Base-by-base conservation (phyloP, 179 eudicot genomes). In the Heliamphora pulchella region DNA sequence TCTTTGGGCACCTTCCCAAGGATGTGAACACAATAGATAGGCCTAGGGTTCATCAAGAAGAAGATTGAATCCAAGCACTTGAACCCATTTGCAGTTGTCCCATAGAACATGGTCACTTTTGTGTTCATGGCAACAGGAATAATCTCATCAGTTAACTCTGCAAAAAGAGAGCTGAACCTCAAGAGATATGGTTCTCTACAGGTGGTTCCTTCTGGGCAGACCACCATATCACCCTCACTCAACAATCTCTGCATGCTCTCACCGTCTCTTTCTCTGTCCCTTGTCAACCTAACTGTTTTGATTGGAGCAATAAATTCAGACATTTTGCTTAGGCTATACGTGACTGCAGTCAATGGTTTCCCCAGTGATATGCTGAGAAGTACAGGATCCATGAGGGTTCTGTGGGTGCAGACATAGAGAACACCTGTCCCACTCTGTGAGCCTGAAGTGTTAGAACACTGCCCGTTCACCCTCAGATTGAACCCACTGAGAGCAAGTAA, bases 351-450 rank as follows among this genome's bases (percentile, higher is more conserved):
- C 22, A 94, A 74, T 14, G 91, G 91, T 76, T 89, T 89, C 3
- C 81, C 78, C 4, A 94, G 86, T 11, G 90, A 50, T 6, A 85
- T 80, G 67, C 91, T 87, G 22, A 94, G 87, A 65, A 94, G 86
- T 1, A 93, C 94, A 0, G 98, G 98, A 84, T 94, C 98, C 1
- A 94, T 64, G 8, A 94, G 90, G 55, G 98, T 94, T 59, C 96
- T 82, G 55, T 94, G 98, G 8, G 91, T 91, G 84, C 96, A 93
- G 48, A 93, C 98, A 57, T 91, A 94, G 8, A 94, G 89, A n/a
- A 90, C 94, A 0, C 92, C 92, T 76, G 79, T 86, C 14, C 54
- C 75, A 66, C 67, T 54, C 48, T 70, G 48, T 57, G 78, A 8
- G 74, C 44, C 53, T 63, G 79, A 46, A 41, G 82, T 77, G 71